A percentile compares a stretch with the other conserved stretches of the same genome.
phyloP scores from a whole-genome alignment of 164 flowering plant species.

The Macadamia tetraphylla region DNA sequence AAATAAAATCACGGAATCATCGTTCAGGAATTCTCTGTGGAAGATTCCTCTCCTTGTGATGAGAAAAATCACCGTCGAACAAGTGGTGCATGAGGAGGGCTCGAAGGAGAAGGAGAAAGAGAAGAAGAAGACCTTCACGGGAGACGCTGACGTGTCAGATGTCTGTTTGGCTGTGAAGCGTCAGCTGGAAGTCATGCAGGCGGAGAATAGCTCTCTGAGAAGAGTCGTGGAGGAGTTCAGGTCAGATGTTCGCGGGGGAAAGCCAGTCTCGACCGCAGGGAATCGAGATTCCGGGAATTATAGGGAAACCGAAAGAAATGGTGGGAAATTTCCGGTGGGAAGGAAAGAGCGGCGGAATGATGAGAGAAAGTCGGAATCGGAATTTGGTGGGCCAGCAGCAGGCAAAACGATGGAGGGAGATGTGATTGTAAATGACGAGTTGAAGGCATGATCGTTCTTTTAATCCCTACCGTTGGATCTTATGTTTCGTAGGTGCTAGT shows the following conservation, averaged over 20 bases:
- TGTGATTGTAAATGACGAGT: conserved; percentile 23
- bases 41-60: conserved; percentile 56
- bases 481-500: too few relatives aligned
- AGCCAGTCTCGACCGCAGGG: background rate
- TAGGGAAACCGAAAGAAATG: conserved; percentile 12
- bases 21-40: conserved; percentile 25
- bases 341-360: conserved; percentile 19
- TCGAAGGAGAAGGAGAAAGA: background rate
- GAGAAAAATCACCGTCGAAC: conserved; percentile 67
- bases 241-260: conserved; percentile 22
- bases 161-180: conserved; percentile 32
- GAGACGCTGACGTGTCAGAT: conserved; percentile 29
- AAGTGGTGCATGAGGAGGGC: conserved; percentile 27
- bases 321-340: conserved; percentile 2
- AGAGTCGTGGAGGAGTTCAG: conserved; percentile 52
- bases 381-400: background rate
- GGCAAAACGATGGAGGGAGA: conserved; percentile 21
- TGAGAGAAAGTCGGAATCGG: conserved; percentile 17
- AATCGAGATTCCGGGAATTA: conserved; percentile 11
- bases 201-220: conserved; percentile 43
- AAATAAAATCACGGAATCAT: conserved; percentile 13
- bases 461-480: too few relatives aligned
- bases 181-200: conserved; percentile 42
- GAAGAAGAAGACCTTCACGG: background rate
- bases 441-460: conserved; percentile 17